Evolutionary conservation across 2,329 filamentous ascomycete genomes (phyloP), one percentile per base, ranked within the genome.

Genomic region (Septoria linicola): DNA sequence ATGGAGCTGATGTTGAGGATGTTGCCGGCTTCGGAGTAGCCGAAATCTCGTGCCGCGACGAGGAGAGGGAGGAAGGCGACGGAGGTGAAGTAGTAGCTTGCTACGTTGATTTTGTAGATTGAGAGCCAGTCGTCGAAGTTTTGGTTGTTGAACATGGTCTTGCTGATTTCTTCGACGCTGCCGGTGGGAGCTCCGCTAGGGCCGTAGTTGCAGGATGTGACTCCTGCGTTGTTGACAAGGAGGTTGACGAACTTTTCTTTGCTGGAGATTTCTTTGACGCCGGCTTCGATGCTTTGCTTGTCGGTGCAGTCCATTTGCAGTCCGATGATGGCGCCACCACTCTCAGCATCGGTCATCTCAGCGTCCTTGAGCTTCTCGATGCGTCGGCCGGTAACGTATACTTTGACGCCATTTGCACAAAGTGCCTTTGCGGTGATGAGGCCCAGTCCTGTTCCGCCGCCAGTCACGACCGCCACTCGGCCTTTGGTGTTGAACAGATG

Each of bases 111-210:
- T 17, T 70, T 66, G 63, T 75, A 75, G 39, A 72, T 63, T 13
- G 64, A 63, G 0, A 68, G 68, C 73, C 73, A 76, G 50, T 74
- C 71, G 14, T 74, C 68, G 46, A 73, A 70, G 21, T 45, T 62
- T 27, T 61, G 56, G 19, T 68, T 67, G 8, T 68, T 68, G 34
- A 82, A 73, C 59, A 80, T 73, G 3, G 71, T 67, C 1, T 73
- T 74, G 3, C 81, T 76, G 77, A 87, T 80, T 39, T 85, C 81
- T 39, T 79, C n/a, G 77, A 60, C 54, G 23, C 50, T 52, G 30
- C 64, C 64, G 25, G 54, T 31, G 0, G 63, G 63, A 19, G 51
- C 44, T 1, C 63, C 63, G 4, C 37, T 48, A 0, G 57, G 44
- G 6, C 64, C 64, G 16, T 63, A 66, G 40, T 65, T 65, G 10